These are phyloP conservation scores for Pholiota molesta DNA, from an alignment of 768 basidiomycete species.

Conservation along the genomic window DNA sequence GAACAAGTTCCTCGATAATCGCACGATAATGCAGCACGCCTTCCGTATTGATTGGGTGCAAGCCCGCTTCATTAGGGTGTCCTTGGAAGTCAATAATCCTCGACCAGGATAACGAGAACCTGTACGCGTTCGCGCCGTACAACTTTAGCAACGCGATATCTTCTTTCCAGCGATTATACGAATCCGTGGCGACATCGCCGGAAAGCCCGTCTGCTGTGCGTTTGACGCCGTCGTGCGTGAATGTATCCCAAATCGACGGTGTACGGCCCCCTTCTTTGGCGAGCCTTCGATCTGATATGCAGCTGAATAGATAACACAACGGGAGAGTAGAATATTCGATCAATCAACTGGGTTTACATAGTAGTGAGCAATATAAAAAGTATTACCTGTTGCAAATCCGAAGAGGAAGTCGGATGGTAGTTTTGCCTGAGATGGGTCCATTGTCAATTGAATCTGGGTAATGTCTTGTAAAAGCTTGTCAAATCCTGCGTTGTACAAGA, in stretches of 20 bases:
- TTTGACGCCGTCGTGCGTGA: conserved; percentile 56
- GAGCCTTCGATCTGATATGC: conserved; percentile 80
- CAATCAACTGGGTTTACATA: too few relatives aligned
- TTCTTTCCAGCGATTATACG: conserved; percentile 65
- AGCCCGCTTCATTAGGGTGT: conserved; percentile 35
- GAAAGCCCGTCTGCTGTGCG: conserved; percentile 59
- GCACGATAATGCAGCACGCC: conserved; percentile 70
- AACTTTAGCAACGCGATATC: conserved; percentile 63
- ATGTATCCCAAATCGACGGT: conserved; percentile 76
- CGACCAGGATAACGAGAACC: conserved; percentile 77
- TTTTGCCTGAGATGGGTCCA: neutral
- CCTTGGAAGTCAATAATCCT: conserved; percentile 59
- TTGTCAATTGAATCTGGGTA: neutral
- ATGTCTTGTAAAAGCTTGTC: neutral
- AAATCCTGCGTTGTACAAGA: neutral
- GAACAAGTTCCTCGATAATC: conserved; percentile 66
- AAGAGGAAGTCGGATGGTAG: neutral
- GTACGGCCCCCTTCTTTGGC: conserved; percentile 54
- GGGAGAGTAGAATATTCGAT: neutral
- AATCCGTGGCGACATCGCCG: conserved; percentile 72
- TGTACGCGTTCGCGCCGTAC: conserved; percentile 72
- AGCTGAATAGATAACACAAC: conserved; percentile 34
- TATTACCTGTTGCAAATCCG: neutral
- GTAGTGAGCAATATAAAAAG: too few relatives aligned
- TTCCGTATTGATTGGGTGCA: conserved; percentile 61